phyloP scores from a whole-genome alignment of 2,329 filamentous ascomycete species.

The Claviceps quebecensis region DNA sequence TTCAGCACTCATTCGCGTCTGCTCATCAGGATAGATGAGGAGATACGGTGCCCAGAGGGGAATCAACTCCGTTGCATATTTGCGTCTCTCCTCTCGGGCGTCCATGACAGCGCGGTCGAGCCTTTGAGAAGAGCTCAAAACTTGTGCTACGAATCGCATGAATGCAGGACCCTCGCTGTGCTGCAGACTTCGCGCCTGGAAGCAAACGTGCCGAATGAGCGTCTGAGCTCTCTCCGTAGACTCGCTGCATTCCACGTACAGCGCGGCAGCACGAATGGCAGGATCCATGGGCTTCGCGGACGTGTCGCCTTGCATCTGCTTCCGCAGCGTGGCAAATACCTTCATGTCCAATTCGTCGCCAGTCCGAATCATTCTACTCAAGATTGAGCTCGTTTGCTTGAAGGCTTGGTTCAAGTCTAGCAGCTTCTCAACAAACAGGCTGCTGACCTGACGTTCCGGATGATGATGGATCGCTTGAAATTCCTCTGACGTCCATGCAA shows the following conservation, averaged over 20 bases:
- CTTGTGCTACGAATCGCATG: constrained; percentile 27
- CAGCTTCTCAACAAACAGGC: constrained; percentile 52
- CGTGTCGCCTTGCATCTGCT: constrained; percentile 34
- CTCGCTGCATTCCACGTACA: constrained; percentile 34
- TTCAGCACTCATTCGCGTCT: constrained; percentile 28
- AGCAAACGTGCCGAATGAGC: constrained; percentile 29
- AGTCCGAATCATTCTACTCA: constrained; percentile 41
- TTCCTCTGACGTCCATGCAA: constrained; percentile 33
- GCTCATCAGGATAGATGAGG: constrained; percentile 30
- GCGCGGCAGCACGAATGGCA: constrained; percentile 42
- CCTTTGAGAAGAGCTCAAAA: constrained; percentile 14
- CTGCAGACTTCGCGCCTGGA: constrained; percentile 30
- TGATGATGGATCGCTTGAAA: constrained; percentile 30
- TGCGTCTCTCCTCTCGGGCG: constrained; percentile 10
- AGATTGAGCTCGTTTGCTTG: constrained; percentile 37
- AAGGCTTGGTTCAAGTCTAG: constrained; percentile 46
- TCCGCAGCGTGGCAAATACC: constrained; percentile 39
- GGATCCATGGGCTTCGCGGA: constrained; percentile 32
- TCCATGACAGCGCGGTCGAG: constrained; percentile 14
- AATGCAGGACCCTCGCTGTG: constrained; percentile 35
- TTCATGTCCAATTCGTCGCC: constrained; percentile 34
- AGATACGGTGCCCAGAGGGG: constrained; percentile 38
- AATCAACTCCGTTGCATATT: constrained; percentile 13
- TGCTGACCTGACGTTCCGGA: constrained; percentile 18
- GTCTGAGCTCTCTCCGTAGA: constrained; percentile 19